These are phyloP conservation scores for Blastocystis sp. DNA, from an alignment of 352 stramenopile genomes.

Conservation along the genomic window DNA sequence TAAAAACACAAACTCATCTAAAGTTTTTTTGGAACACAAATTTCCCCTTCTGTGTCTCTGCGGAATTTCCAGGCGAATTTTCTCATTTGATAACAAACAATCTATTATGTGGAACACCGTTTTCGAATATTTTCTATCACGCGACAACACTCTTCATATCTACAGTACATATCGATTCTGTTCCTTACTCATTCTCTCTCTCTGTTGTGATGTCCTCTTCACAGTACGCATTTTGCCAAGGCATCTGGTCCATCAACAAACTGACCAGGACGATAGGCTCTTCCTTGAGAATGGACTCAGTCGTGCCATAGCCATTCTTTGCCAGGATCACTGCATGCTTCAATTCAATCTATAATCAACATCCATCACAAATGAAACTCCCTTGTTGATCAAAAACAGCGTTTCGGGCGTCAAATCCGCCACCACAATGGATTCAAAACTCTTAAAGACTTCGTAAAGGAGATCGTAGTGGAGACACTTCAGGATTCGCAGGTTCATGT, in stretches of 20 bases:
- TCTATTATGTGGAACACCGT: not conserved
- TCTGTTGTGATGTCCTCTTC: not conserved
- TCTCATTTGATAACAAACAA: slow-evolving; percentile 12
- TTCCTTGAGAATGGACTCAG: not conserved
- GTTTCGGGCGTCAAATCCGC: not conserved
- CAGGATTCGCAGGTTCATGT: slow-evolving; percentile 19
- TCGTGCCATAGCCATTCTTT: slow-evolving; percentile 22
- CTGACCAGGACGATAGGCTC: not conserved
- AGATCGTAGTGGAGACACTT: slow-evolving; percentile 32
- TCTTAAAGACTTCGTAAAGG: slow-evolving; percentile 38
- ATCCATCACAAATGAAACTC: not conserved
- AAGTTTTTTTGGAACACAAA: not conserved
- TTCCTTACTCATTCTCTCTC: not conserved
- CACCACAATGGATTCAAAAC: not conserved
- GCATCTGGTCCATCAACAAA: slow-evolving; percentile 1
- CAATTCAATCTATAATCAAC: not conserved
- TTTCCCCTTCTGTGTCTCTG: not conserved
- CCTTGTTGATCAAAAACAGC: not conserved
- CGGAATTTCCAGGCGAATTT: not conserved
- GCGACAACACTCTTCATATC: slow-evolving; percentile 21
- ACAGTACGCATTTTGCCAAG: slow-evolving; percentile 21
- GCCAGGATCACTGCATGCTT: not conserved
- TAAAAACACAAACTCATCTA: not conserved
- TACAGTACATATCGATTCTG: not conserved
- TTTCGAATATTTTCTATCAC: not conserved